These are phyloP conservation scores for Fusarium sp. DNA, from an alignment of 2,329 filamentous ascomycete species.

Conservation along the genomic window DNA sequence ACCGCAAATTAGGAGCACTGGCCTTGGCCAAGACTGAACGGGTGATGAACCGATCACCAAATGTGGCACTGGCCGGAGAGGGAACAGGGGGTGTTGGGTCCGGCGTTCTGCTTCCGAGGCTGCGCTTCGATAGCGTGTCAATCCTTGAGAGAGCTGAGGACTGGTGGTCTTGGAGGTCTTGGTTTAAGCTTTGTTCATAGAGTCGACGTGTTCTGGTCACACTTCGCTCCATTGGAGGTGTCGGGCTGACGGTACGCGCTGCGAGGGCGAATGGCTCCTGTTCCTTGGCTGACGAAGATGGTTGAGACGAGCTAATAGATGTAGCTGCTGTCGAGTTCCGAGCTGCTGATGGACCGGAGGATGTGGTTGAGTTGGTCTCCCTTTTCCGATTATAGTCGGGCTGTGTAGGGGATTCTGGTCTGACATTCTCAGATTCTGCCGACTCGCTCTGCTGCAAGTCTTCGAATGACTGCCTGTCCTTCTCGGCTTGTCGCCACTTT, in stretches of 20 bases:
- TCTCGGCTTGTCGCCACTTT: constrained; percentile 72
- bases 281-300: constrained; percentile 63
- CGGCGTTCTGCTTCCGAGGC: constrained; percentile 61
- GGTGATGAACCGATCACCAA: constrained; percentile 60
- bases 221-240: constrained; percentile 67
- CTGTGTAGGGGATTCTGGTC: constrained; percentile 60
- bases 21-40: constrained; percentile 62
- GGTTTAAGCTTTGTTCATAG: constrained; percentile 84
- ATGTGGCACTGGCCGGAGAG: constrained; percentile 57
- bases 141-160: constrained; percentile 79
- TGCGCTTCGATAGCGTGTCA: constrained; percentile 77
- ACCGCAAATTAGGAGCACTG: constrained; percentile 76
- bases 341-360: constrained; percentile 72
- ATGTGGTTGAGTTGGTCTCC: constrained; percentile 88
- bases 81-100: constrained; percentile 59
- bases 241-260: constrained; percentile 52
- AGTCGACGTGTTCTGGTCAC: constrained; percentile 78
- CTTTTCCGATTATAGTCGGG: constrained; percentile 78
- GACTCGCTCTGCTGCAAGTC: constrained; percentile 45
- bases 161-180: constrained; percentile 84
- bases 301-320: constrained; percentile 80
- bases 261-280: constrained; percentile 55
- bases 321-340: constrained; percentile 89
- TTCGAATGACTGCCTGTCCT: constrained; percentile 58
- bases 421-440: constrained; percentile 44